Evolutionary conservation across 192 early-diverging fungal species (phyloP), one percentile per base, ranked within the genome.

Genomic region (Rhizoclosmatium sp.): DNA sequence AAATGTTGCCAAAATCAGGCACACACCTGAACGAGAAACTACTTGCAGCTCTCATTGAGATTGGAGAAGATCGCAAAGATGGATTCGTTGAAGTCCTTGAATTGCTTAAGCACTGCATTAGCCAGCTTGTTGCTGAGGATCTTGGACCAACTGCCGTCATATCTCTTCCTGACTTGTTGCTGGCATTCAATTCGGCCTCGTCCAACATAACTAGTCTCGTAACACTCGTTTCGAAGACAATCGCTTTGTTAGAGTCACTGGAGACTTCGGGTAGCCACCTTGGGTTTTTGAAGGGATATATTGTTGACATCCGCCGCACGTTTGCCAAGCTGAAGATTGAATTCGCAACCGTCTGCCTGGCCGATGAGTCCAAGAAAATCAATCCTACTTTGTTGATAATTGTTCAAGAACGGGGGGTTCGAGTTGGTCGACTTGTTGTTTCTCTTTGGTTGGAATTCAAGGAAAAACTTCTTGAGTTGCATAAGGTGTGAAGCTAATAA

Each of bases 311-410:
- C 19, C 10, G 70, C 7, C 47, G 70, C 9, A 72, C 56, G n/a
- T 72, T 51, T 23, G 70, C 70, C 9, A 72, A 72, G 41, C 70
- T 72, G 7, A 40, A 59, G 54, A 72, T 72, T 39, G 70, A 72
- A n/a, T 72, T 59, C 56, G 16, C 70, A 10, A 51, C 12, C 10
- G 51, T 72, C 4, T 72, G 70, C 45, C 21, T 72, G 49, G 70
- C 16, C 16, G 16, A 7, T 54, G 51, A 16, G 51, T 12, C 16
- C 16, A 54, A 54, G 51, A 54, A 7, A 12, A 54, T 16, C 14
- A 54, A 54, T 16, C 51, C 51, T 7, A 54, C 5, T 54, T 16
- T 54, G 5, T 54, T 7, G 44, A 19, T 72, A 5, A 19, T 10
- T 42, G 9, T 58, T 0, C 21, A 58, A 23, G 70, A 72, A 42